Evolutionary conservation across 2,329 filamentous ascomycete species (phyloP).

Genomic region (Calonectria leucothoes): DNA sequence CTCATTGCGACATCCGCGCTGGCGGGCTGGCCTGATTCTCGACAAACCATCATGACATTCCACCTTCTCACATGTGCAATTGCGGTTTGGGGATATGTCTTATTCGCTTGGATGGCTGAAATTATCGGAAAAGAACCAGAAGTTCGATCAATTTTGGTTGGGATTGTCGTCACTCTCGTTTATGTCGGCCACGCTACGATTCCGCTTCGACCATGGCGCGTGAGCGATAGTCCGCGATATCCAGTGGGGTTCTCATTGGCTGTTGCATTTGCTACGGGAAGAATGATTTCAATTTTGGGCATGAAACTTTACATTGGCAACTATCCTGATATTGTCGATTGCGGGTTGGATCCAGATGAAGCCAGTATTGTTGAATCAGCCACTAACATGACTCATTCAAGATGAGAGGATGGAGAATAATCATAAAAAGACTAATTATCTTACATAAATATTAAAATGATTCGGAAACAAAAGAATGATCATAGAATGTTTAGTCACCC

Average conservation of each 20-base stretch:
- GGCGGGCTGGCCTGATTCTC: constrained; percentile 33
- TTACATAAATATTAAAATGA: neutral
- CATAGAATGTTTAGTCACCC: neutral
- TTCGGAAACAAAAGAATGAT: neutral
- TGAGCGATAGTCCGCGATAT: constrained; percentile 33
- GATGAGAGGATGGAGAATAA: neutral
- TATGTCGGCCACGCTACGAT: constrained; percentile 38
- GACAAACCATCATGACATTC: constrained; percentile 44
- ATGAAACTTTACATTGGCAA: constrained; percentile 33
- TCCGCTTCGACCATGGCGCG: constrained; percentile 35
- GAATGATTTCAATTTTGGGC: constrained; percentile 31
- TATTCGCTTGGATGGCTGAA: constrained; percentile 45
- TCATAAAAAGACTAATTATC: neutral
- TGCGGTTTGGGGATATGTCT: constrained; percentile 46
- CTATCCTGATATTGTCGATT: constrained; percentile 24
- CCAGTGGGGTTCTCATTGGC: constrained; percentile 34
- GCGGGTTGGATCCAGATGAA: constrained; percentile 28
- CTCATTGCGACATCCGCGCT: constrained; percentile 47
- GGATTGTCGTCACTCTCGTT: constrained; percentile 31
- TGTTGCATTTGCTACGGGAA: constrained; percentile 32
- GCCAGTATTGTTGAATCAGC: neutral
- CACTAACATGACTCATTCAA: neutral
- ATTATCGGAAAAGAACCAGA: constrained; percentile 46
- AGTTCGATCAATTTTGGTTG: constrained; percentile 36
- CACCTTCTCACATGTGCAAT: constrained; percentile 51